A percentile compares a stretch with the other conserved stretches of the same genome.
phyloP scores from a whole-genome alignment of 2,329 filamentous ascomycete species.

The Penicillium sp. region DNA sequence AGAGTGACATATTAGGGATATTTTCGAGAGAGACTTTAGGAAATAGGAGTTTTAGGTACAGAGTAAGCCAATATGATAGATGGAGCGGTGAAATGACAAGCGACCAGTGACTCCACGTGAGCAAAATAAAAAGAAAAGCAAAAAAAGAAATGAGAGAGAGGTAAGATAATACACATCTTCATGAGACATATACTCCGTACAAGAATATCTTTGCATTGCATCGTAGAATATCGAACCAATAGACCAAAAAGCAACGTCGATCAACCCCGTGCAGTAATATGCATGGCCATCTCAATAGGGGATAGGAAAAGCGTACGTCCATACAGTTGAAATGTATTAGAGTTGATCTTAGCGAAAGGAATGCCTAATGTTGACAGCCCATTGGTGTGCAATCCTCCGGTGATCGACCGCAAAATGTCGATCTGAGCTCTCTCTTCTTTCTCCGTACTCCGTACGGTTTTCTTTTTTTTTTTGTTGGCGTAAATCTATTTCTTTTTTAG shows the following conservation, averaged over 20 bases:
- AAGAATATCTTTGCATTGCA: not conserved
- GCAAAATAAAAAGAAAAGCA: not conserved
- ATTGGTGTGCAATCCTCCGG: slow-evolving; percentile 35
- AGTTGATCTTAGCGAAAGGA: slow-evolving; percentile 24
- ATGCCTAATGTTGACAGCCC: slow-evolving; percentile 27
- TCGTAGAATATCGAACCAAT: slow-evolving; percentile 36
- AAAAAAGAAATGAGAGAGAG: not conserved
- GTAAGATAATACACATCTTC: not conserved
- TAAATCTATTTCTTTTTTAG: slow-evolving; percentile 1
- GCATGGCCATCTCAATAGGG: not conserved
- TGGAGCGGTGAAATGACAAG: not conserved
- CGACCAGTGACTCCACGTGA: too few species aligned
- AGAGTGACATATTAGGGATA: not conserved
- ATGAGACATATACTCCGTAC: not conserved
- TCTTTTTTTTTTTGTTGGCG: not conserved
- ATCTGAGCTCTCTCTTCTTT: slow-evolving; percentile 17
- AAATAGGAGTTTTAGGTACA: not conserved
- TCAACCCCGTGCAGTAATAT: not conserved
- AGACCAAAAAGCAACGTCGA: slow-evolving; percentile 4
- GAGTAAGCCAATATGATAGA: not conserved
- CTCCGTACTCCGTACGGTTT: not conserved
- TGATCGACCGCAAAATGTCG: slow-evolving; percentile 37
- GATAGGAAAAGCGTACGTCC: not conserved
- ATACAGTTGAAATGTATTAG: slow-evolving; percentile 13
- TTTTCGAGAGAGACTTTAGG: not conserved